Conservation (phyloP, 495 filamentous ascomycete genomes). For the Hypoxylon crocopeplum region DNA sequence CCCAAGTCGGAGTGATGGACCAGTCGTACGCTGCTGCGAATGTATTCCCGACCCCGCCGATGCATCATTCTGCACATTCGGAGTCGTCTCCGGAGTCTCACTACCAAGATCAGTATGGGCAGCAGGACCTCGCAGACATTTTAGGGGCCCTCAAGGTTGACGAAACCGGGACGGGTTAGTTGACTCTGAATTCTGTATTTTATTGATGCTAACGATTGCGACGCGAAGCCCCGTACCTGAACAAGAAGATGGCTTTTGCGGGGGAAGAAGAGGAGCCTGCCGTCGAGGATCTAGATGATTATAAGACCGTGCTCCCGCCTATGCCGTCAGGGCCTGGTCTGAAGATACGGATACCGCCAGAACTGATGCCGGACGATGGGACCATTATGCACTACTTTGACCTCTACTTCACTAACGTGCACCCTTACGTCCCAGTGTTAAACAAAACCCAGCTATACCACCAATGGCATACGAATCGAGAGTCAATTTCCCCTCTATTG, state of each 20-base stretch:
- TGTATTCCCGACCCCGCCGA: conserved; percentile 62
- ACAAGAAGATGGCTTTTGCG: conserved; percentile 65
- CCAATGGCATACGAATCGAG: conserved; percentile 87
- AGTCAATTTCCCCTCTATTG: conserved; percentile 88
- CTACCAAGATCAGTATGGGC: conserved; percentile 70
- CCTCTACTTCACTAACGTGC: conserved; percentile 89
- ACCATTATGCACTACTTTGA: conserved; percentile 87
- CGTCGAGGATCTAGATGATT: conserved; percentile 77
- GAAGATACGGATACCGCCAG: conserved; percentile 87
- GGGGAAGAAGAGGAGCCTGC: conserved; percentile 73
- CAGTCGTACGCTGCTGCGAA: conserved; percentile 53
- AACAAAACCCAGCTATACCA: conserved; percentile 85
- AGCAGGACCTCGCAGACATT: conserved; percentile 77
- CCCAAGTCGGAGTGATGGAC: conserved; percentile 55
- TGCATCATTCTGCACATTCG: conserved; percentile 53
- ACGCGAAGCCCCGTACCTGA: conserved; percentile 85
- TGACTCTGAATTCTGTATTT: background rate
- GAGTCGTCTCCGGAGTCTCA: conserved; percentile 57
- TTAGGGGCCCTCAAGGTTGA: conserved; percentile 88
- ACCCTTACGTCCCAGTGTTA: conserved; percentile 95
- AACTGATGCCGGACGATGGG: conserved; percentile 90
- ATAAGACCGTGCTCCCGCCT: conserved; percentile 66
- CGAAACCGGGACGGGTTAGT: conserved; percentile 84
- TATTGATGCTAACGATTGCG: conserved; percentile 9
- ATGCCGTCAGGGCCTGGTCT: conserved; percentile 69